A percentile compares a stretch with the other conserved stretches of the same genome.
These are phyloP conservation scores for thale cress (Arabidopsis thaliana) DNA, from an alignment of 345 rosid species.

Conservation along the genomic window DNA sequence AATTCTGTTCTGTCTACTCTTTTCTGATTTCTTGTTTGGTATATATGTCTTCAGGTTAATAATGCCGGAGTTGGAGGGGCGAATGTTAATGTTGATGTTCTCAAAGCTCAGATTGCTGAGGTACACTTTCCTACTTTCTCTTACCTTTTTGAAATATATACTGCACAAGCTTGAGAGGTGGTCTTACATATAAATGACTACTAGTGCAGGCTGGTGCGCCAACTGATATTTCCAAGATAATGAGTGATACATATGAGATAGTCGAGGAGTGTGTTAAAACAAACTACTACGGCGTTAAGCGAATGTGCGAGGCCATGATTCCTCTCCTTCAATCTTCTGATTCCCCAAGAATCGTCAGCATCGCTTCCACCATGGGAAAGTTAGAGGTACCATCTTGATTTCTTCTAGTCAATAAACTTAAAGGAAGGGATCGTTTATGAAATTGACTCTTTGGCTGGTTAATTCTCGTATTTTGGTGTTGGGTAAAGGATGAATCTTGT, in stretches of 20 bases:
- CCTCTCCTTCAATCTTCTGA: constrained; percentile 57
- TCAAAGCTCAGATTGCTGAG: constrained; percentile 34
- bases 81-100: constrained; percentile 32
- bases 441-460: no score
- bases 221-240: constrained; percentile 41
- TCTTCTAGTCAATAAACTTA: background rate
- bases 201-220: constrained; percentile 37
- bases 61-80: constrained; percentile 57
- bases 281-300: constrained; percentile 61
- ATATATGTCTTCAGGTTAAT: constrained; percentile 45
- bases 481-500: no score
- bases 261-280: constrained; percentile 49
- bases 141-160: background rate
- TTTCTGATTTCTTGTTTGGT: background rate
- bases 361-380: constrained; percentile 52
- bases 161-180: background rate
- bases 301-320: constrained; percentile 54
- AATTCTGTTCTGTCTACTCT: no score
- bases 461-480: no score
- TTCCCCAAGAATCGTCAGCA: constrained; percentile 57
- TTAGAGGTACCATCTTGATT: constrained; percentile 47
- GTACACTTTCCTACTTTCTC: constrained; percentile 21
- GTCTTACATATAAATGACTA: background rate
- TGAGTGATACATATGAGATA: constrained; percentile 46
- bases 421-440: background rate